Evolutionary conservation across 2,329 filamentous ascomycete species (phyloP).

Genomic region (Fusarium neocosmosporiellum): DNA sequence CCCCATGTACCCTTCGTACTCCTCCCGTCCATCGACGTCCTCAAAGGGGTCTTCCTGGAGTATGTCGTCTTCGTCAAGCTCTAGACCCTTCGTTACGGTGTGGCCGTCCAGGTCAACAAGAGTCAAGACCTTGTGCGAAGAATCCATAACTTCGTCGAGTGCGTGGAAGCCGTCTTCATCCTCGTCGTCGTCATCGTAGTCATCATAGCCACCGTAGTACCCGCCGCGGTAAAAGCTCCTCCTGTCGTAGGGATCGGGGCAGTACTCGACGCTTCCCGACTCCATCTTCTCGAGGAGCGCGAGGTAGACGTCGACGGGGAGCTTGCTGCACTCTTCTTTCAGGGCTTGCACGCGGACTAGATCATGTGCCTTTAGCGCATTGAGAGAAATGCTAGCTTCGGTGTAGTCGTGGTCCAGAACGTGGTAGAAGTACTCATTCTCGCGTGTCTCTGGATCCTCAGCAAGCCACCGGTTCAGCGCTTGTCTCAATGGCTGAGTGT

Average conservation of each 20-base stretch:
- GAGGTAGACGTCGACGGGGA: constrained; percentile 49
- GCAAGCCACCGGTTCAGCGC: constrained; percentile 44
- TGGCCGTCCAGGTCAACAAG: constrained; percentile 45
- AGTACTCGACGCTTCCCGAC: constrained; percentile 23
- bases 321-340: constrained; percentile 33
- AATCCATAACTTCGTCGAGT: constrained; percentile 24
- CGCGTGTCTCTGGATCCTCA: background rate
- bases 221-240: background rate
- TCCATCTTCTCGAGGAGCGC: constrained; percentile 46
- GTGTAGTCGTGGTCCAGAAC: constrained; percentile 50
- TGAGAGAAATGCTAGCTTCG: constrained; percentile 45
- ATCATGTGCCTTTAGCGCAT: constrained; percentile 44
- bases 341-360: constrained; percentile 41
- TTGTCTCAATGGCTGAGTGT: constrained; percentile 26
- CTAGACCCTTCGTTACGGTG: constrained; percentile 21
- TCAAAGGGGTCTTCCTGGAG: constrained; percentile 40
- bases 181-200: background rate
- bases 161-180: constrained; percentile 18
- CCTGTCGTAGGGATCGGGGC: background rate
- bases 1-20: constrained; percentile 44
- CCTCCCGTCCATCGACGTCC: constrained; percentile 25
- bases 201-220: background rate
- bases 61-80: constrained; percentile 34
- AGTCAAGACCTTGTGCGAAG: constrained; percentile 27
- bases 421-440: constrained; percentile 41